Conservation (phyloP, 257 asterid genomes). For the Solanum appendiculatum region DNA sequence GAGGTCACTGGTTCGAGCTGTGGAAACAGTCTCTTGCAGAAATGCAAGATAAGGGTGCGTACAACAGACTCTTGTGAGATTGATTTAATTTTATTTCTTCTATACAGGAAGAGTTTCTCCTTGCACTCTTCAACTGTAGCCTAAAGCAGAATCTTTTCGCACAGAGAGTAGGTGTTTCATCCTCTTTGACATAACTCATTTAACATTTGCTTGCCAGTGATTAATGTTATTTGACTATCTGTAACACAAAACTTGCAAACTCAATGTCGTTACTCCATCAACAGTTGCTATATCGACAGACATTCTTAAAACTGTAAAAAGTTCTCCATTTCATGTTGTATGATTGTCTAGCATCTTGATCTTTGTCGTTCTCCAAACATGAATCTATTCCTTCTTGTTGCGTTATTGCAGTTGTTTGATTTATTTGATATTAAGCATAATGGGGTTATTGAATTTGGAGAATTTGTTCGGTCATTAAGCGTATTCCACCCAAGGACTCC, state of each 20-base stretch:
- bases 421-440: slow-evolving; percentile 54
- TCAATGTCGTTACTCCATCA: neutral
- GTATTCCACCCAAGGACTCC: slow-evolving; percentile 54
- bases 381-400: neutral
- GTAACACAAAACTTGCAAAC: too few relatives aligned
- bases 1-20: neutral
- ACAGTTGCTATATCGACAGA: neutral
- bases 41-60: neutral
- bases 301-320: neutral
- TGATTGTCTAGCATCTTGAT: neutral
- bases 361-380: neutral
- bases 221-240: neutral
- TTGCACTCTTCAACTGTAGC: slow-evolving; percentile 55
- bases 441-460: slow-evolving; percentile 75
- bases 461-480: slow-evolving; percentile 61
- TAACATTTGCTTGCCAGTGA: neutral
- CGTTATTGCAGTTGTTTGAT: slow-evolving; percentile 48
- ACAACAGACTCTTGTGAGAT: neutral
- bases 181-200: neutral
- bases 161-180: slow-evolving; percentile 44
- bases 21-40: neutral
- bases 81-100: neutral
- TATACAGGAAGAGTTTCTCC: slow-evolving; percentile 78
- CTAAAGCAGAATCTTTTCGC: slow-evolving; percentile 52
- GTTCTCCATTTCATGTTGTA: neutral